Evolutionary conservation across 169 alveolate genomes (phyloP).

Genomic region (Cryptosporidium sp.): DNA sequence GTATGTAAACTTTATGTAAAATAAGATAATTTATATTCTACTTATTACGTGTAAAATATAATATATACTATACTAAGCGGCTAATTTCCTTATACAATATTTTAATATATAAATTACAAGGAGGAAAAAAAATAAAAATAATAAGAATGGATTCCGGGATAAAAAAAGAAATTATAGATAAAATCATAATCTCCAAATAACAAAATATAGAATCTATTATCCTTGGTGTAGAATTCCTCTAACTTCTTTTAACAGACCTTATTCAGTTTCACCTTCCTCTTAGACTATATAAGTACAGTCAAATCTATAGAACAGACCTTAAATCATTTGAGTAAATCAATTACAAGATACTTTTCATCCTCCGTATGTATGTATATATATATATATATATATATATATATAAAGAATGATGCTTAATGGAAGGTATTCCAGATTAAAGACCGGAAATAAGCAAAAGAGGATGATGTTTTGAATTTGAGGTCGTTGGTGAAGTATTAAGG

Average conservation of each 20-base stretch:
- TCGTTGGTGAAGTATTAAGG: background rate
- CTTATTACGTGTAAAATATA: background rate
- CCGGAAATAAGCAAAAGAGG: background rate
- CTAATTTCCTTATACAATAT: no score
- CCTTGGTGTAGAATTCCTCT: background rate
- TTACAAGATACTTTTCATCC: background rate
- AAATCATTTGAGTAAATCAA: background rate
- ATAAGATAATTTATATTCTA: no score
- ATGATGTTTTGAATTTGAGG: background rate
- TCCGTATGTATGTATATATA: background rate
- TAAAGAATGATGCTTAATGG: background rate
- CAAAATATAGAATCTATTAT: conserved; percentile 26
- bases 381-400: background rate
- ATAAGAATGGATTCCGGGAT: background rate
- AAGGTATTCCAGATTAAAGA: background rate
- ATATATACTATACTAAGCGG: background rate
- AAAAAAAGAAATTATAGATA: conserved; percentile 2
- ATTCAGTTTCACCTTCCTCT: conserved; percentile 3
- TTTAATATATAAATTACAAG: background rate
- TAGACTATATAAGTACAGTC: conserved; percentile 8
- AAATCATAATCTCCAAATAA: conserved; percentile 24
- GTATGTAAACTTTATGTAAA: background rate
- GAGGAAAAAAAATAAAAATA: background rate
- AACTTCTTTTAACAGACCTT: background rate
- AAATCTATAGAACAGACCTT: background rate